Evolutionary conservation across 805 yeast species (phyloP), one percentile per base, ranked within the genome.

Genomic region (Ascoidea rubescens): DNA sequence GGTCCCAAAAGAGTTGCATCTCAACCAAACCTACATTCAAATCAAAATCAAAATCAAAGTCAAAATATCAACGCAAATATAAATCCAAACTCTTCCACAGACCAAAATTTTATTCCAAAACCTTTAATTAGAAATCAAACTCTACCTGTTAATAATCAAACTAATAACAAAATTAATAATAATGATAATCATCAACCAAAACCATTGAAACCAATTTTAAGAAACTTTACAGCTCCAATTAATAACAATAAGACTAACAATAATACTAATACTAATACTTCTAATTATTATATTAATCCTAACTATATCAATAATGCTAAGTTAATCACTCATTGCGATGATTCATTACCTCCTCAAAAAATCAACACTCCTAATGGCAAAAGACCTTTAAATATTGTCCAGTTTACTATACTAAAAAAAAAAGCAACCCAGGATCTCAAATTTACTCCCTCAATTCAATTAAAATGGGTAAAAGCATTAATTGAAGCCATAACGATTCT

Each of bases 401-500:
- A 54, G 42, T 55, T 48, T 43, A 54, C 52, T 14, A 21, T 42
- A 45, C 32, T 52, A 33, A 50, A 50, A 32, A 21, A 43, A n/a
- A 51, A 47, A 10, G 58, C 58, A 1, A 56, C 54, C 45, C 31
- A 45, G 7, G 53, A 51, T 10, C 54, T 53, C 5, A 59, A 53
- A 0, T 76, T 75, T 55, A 70, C 77, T 17, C 77, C 82, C 0
- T 67, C 62, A 5, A 63, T 77, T n/a, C 89, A 82, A 64, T 68
- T 82, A 53, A 72, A 71, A 48, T 80, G 83, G 77, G 84, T 86
- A n/a, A 74, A 77, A 55, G 67, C 71, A 14, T 64, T 84, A 33
- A 64, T 82, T 28, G 80, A 75, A 46, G 61, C 77, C 1, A 71
- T 74, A 31, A 62, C 64, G 46, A 66, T 70, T 2, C 68, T 72